These are phyloP conservation scores for Diaporthe nobilis DNA, from an alignment of 2,329 filamentous ascomycete genomes.

Conservation along the genomic window DNA sequence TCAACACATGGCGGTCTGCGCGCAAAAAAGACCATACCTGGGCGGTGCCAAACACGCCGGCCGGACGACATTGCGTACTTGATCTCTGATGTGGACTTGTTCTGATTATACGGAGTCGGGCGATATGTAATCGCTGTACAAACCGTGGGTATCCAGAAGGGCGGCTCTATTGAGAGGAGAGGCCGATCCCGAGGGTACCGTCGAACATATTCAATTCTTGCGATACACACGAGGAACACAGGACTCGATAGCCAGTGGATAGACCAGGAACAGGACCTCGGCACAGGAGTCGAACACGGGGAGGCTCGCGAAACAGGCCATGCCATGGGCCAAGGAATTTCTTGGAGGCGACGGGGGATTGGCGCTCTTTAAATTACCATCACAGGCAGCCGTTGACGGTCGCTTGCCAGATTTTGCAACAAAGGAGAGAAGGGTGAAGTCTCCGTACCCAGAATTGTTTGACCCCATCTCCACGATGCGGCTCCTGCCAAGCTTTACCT, in stretches of 20 bases:
- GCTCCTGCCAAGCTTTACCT: conserved; percentile 1
- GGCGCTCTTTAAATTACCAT: not conserved
- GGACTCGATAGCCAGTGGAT: not conserved
- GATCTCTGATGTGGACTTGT: not conserved
- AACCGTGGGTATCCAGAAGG: not conserved
- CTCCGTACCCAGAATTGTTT: conserved; percentile 9
- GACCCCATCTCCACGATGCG: not conserved
- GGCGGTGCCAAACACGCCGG: not conserved
- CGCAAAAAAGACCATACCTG: not conserved
- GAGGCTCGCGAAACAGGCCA: not conserved
- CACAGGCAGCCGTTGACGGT: not conserved
- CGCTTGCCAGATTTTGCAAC: not conserved
- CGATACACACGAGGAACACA: conserved; percentile 10
- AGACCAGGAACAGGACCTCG: not conserved
- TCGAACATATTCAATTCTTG: not conserved
- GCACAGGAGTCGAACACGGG: not conserved
- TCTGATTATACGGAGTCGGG: not conserved
- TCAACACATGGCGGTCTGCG: conserved; percentile 13
- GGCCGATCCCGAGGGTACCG: not conserved
- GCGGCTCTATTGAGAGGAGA: not conserved
- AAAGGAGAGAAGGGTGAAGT: not conserved
- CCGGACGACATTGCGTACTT: conserved; percentile 9
- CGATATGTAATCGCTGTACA: not conserved
- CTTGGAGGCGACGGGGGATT: not conserved
- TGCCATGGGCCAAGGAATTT: not conserved